Percentiles rank a stretch among this genome's conserved stretches.
Evolutionary conservation across 495 filamentous ascomycete genomes (phyloP).

Genomic region (Cenococcum geophilum): DNA sequence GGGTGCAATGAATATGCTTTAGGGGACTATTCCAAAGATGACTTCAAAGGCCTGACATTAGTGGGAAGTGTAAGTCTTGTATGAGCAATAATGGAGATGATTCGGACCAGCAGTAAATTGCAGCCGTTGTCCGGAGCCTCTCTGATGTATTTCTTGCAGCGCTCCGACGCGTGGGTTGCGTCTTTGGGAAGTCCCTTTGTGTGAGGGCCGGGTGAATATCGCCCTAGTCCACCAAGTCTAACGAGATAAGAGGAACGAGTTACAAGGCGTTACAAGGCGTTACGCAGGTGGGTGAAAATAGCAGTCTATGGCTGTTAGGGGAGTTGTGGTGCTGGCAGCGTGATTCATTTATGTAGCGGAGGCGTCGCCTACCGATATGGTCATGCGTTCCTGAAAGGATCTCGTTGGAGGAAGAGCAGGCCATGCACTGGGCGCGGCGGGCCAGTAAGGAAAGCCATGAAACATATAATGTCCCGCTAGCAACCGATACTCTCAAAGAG

Average conservation of each 20-base stretch:
- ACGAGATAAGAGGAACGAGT: constrained; percentile 10
- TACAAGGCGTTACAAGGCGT: constrained; percentile 16
- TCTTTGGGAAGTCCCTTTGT: neutral
- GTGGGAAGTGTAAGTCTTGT: constrained; percentile 2
- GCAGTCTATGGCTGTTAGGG: constrained; percentile 1
- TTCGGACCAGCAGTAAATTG: constrained; percentile 1
- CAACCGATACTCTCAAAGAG: neutral
- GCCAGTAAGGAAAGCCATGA: constrained; percentile 22
- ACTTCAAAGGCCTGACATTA: constrained; percentile 5
- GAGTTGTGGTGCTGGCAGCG: constrained; percentile 2
- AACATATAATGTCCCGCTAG: constrained; percentile 30
- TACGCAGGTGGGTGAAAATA: constrained; percentile 5
- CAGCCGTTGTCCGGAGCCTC: constrained; percentile 2
- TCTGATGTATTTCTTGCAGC: neutral
- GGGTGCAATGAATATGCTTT: constrained; percentile 11
- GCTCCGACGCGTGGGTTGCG: neutral
- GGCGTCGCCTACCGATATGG: constrained; percentile 2
- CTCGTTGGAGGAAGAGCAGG: neutral
- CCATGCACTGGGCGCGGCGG: constrained; percentile 17
- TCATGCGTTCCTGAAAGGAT: constrained; percentile 22
- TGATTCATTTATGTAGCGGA: constrained; percentile 24
- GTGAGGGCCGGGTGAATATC: neutral
- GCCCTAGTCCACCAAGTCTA: neutral
- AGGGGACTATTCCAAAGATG: neutral
- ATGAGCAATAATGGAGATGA: neutral